Evolutionary conservation across 306 rosid species (phyloP).

Genomic region (Acacia crassicarpa): DNA sequence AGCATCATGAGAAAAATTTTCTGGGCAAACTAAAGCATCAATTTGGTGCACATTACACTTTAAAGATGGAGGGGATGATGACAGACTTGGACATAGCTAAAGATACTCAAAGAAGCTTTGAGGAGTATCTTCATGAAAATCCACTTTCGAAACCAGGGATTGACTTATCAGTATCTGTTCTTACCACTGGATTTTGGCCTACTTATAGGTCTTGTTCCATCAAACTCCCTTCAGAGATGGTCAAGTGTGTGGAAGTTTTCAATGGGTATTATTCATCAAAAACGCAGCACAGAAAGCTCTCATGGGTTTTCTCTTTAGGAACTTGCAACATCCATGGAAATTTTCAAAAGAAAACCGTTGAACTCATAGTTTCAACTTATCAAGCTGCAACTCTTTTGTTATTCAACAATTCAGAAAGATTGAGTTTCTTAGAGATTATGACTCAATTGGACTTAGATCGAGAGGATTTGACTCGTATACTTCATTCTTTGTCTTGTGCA

Average conservation of each 20-base stretch:
- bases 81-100: not conserved
- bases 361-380: not conserved
- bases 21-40: not conserved
- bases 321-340: not conserved
- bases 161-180: conserved; percentile 56
- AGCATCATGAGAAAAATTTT: not conserved
- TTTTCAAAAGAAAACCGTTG: not conserved
- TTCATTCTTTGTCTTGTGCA: not conserved
- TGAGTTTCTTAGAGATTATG: not conserved
- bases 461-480: not conserved
- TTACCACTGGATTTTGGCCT: conserved; percentile 67
- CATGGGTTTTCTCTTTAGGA: not conserved
- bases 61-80: not conserved
- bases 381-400: not conserved
- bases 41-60: not conserved
- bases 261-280: not conserved
- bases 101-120: not conserved
- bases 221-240: conserved; percentile 66
- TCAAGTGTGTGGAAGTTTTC: not conserved
- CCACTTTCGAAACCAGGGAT: not conserved
- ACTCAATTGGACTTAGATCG: not conserved
- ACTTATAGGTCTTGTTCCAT: conserved; percentile 61
- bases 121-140: not conserved
- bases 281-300: not conserved
- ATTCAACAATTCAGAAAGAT: not conserved